Evolutionary conservation across 2,329 filamentous ascomycete species (phyloP), one percentile per base, ranked within the genome.

Genomic region (Xylaria sp.): DNA sequence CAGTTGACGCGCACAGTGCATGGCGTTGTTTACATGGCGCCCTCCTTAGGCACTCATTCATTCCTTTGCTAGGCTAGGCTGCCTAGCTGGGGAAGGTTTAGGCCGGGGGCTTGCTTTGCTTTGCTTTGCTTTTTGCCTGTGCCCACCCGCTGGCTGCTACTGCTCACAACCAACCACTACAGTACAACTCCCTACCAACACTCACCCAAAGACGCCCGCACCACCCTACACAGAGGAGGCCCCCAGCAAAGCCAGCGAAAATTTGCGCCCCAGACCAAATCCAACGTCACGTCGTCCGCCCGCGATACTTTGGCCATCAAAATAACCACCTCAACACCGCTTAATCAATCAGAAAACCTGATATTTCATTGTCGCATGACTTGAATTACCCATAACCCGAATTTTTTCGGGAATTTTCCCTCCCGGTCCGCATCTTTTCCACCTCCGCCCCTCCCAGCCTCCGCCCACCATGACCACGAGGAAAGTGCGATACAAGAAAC

Each of bases 401-500:
- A 82, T 89, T 91, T 88, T 90, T 84, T 84, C 77, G 84, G 84
- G 87, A 84, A 79, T 84, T 87, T 88, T 88, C 84, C 85, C 84
- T 82, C 81, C 80, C 81, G 81, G 81, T 80, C 78, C 73, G 73
- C 76, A 71, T 71, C 71, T 78, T 80, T 79, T 78, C 75, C 76
- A 72, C 73, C 72, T 76, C 74, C 63, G 63, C 75, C 77, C 74
- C 76, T 78, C 63, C 66, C 67, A 68, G 63, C 72, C 73, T 73
- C 66, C 70, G 72, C 80, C 80, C 83, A 84, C 80, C 84, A 89
- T 89, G 87, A 87, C 86, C 75, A 88, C 86, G 79, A 84, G 90
- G 82, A 91, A 91, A 83, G 90, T 94, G 80, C 88, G 92, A 80
- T 91, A 93, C 87, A 92, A 94, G 85, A 98, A 98, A 87, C 89